Evolutionary conservation across 768 basidiomycete species (phyloP).

Genomic region (Boletus rubroflammeus): DNA sequence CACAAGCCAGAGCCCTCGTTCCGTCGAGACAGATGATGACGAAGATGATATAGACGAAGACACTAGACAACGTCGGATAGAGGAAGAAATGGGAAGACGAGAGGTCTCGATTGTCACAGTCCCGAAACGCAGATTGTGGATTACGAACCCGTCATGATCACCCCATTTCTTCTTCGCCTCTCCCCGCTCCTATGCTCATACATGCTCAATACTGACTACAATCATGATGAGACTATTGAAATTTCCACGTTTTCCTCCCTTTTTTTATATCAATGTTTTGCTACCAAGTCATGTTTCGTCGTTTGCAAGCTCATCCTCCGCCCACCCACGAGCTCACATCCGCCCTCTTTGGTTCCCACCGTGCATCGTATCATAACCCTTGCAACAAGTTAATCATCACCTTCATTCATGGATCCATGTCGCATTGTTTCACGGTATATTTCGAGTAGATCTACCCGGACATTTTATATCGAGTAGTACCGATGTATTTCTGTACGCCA

Average conservation of each 20-base stretch:
- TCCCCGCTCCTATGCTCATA: constrained; percentile 7
- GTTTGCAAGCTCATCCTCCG: constrained; percentile 8
- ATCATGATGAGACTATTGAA: constrained; percentile 11
- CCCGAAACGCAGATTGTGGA: constrained; percentile 70
- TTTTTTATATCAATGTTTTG: constrained; percentile 11
- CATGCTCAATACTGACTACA: constrained; percentile 23
- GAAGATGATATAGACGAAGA: constrained; percentile 77
- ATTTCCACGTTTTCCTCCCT: constrained; percentile 1
- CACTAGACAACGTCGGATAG: constrained; percentile 67
- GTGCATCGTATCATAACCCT: constrained; percentile 26
- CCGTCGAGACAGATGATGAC: constrained; percentile 53
- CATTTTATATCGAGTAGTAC: constrained; percentile 29
- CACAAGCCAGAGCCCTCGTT: constrained; percentile 40
- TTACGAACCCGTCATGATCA: constrained; percentile 59
- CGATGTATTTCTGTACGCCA: constrained; percentile 35
- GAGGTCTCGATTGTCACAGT: constrained; percentile 80
- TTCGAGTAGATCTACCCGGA: constrained; percentile 36
- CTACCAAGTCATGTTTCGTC: constrained; percentile 12
- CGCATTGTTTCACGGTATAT: constrained; percentile 35
- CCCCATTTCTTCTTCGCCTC: neutral
- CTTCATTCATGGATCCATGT: constrained; percentile 29
- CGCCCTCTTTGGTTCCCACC: constrained; percentile 1
- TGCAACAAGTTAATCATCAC: constrained; percentile 25
- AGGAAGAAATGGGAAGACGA: constrained; percentile 77
- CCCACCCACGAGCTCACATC: neutral